A percentile compares a stretch with the other conserved stretches of the same genome.
These are phyloP conservation scores for Lachancea lanzarotensis DNA, from an alignment of 805 yeast species.

Conservation along the genomic window DNA sequence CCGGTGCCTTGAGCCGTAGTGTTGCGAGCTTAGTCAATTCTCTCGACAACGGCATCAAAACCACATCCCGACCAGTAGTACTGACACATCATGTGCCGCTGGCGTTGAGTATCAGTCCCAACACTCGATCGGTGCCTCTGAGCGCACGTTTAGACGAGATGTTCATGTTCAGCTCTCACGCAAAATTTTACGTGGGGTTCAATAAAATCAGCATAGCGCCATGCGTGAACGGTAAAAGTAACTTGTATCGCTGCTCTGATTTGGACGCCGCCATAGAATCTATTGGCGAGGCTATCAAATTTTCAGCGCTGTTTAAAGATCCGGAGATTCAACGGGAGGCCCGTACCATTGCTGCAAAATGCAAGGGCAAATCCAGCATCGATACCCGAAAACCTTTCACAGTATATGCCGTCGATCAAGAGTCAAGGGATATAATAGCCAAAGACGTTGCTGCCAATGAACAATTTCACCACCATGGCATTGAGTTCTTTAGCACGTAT, in stretches of 20 bases:
- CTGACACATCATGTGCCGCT: constrained; percentile 80
- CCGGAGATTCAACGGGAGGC: constrained; percentile 7
- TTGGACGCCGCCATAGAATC: constrained; percentile 50
- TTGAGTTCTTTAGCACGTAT: constrained; percentile 66
- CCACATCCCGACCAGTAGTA: constrained; percentile 40
- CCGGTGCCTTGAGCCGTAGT: constrained; percentile 59
- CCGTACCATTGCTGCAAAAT: constrained; percentile 6
- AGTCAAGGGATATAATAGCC: constrained; percentile 23
- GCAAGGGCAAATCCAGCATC: neutral
- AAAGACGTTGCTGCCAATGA: neutral
- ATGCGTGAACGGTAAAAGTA: constrained; percentile 87
- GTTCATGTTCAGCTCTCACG: constrained; percentile 77
- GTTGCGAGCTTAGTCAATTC: constrained; percentile 45
- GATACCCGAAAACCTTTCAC: constrained; percentile 2
- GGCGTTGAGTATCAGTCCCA: constrained; percentile 38
- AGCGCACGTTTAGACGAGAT: constrained; percentile 79
- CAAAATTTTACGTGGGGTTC: constrained; percentile 75
- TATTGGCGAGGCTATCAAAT: constrained; percentile 27
- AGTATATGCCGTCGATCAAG: constrained; percentile 13
- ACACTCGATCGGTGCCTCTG: constrained; percentile 23
- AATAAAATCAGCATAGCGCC: constrained; percentile 74
- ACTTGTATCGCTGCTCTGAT: constrained; percentile 62
- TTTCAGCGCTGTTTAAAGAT: constrained; percentile 7
- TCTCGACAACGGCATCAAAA: constrained; percentile 43
- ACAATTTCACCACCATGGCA: constrained; percentile 34